Evolutionary conservation across 225 moss, liverwort and hornwort genomes (phyloP).

Genomic region (Sphagnum contortum): DNA sequence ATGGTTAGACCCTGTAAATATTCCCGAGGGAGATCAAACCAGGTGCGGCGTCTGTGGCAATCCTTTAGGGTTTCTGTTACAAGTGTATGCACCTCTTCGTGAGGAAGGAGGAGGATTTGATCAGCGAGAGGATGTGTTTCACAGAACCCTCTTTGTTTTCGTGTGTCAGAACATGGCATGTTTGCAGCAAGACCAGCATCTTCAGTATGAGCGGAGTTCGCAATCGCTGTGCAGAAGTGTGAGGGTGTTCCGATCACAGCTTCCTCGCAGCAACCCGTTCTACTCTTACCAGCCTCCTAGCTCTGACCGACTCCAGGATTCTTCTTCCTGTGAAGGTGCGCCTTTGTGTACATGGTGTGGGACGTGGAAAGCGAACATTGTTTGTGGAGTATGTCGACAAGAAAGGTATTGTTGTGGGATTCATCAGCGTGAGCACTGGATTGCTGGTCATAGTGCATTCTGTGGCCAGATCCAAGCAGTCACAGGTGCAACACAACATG

Average conservation of each 20-base stretch:
- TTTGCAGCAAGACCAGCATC: constrained; percentile 77
- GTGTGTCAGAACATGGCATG: constrained; percentile 76
- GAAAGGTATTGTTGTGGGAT: constrained; percentile 62
- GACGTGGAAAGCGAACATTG: constrained; percentile 70
- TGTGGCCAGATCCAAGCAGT: constrained; percentile 53
- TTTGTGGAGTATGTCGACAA: constrained; percentile 78
- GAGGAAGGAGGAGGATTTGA: constrained; percentile 19
- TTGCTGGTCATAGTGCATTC: constrained; percentile 53
- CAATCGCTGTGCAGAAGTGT: constrained; percentile 50
- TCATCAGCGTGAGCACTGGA: constrained; percentile 90
- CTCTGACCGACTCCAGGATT: constrained; percentile 22
- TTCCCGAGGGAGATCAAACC: constrained; percentile 48
- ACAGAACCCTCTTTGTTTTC: constrained; percentile 71
- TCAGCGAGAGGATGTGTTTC: constrained; percentile 37
- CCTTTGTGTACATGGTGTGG: constrained; percentile 87
- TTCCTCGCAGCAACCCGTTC: constrained; percentile 60
- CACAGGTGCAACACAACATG: neutral
- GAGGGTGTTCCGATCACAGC: constrained; percentile 85
- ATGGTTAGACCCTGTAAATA: constrained; percentile 68
- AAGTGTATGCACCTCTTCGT: constrained; percentile 65
- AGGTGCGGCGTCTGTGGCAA: constrained; percentile 72
- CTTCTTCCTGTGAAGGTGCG: constrained; percentile 26
- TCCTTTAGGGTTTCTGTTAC: constrained; percentile 65
- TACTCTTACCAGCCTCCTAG: constrained; percentile 57
- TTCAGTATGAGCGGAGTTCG: constrained; percentile 41